A percentile compares a stretch with the other conserved stretches of the same genome.
These are phyloP conservation scores for Amanita polypyramis DNA, from an alignment of 768 basidiomycete genomes.

Conservation along the genomic window DNA sequence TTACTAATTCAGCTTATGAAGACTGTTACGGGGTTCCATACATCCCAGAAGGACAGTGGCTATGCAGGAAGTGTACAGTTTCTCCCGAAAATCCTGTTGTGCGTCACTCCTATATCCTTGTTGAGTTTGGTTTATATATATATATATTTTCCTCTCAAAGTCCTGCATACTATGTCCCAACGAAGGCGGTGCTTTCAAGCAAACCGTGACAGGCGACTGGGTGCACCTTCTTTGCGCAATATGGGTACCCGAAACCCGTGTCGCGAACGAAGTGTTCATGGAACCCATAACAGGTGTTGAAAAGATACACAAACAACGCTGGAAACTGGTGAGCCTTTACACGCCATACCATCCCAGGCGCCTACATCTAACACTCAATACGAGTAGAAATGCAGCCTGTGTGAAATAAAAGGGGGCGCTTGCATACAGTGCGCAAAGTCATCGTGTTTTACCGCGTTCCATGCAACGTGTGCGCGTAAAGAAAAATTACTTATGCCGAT, in stretches of 20 bases:
- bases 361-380: neutral
- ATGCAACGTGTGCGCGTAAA: constrained; percentile 87
- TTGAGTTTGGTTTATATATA: neutral
- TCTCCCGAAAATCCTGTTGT: constrained; percentile 96
- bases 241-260: constrained; percentile 91
- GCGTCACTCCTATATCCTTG: constrained; percentile 17
- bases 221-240: constrained; percentile 94
- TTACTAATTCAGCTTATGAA: constrained; percentile 18
- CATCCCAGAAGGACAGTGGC: constrained; percentile 99
- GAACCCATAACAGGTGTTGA: constrained; percentile 92
- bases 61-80: constrained; percentile 96
- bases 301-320: constrained; percentile 77
- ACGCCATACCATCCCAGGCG: neutral
- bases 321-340: constrained; percentile 71
- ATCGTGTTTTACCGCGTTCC: constrained; percentile 89
- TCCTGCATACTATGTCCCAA: constrained; percentile 93
- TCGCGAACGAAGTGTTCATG: constrained; percentile 95
- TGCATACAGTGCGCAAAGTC: constrained; percentile 94
- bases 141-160: constrained; percentile 26
- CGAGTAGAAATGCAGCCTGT: constrained; percentile 37
- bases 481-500: constrained; percentile 79
- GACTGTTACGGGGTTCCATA: constrained; percentile 99
- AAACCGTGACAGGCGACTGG: constrained; percentile 89
- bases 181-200: constrained; percentile 97
- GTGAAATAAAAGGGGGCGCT: constrained; percentile 52